Evolutionary conservation across 148 eudicot species (phyloP).

Genomic region (Silene conica): DNA sequence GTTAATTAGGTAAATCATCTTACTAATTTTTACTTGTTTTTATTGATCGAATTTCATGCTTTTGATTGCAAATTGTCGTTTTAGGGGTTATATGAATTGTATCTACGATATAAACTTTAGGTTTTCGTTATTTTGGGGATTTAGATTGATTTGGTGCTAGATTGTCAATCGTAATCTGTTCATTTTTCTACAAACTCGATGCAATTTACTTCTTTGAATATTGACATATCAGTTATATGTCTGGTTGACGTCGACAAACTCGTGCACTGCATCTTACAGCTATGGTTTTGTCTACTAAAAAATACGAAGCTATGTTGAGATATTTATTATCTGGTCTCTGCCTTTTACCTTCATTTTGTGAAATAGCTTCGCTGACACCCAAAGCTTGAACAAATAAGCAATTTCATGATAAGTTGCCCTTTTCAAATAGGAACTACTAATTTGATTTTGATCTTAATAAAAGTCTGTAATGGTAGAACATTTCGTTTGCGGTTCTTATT

Average conservation of each 20-base stretch:
- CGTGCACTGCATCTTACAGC: conserved; percentile 72
- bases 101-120: no score
- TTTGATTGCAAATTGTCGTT: no score
- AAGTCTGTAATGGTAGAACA: not conserved
- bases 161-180: not conserved
- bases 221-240: conserved; percentile 20
- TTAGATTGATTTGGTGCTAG: no score
- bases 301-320: conserved; percentile 57
- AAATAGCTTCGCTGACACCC: conserved; percentile 72
- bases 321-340: conserved; percentile 71
- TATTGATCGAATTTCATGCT: no score
- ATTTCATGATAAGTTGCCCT: not conserved
- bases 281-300: conserved; percentile 45
- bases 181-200: not conserved
- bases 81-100: no score
- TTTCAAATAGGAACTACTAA: not conserved
- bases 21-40: no score
- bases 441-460: not conserved
- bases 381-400: conserved; percentile 83
- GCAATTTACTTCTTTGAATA: conserved; percentile 13
- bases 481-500: not conserved
- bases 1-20: no score
- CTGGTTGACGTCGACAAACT: conserved; percentile 81
- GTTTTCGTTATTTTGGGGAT: no score
- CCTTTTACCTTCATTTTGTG: conserved; percentile 69